These are phyloP conservation scores for Dryas alaskensis DNA, from an alignment of 306 rosid species.

Conservation along the genomic window DNA sequence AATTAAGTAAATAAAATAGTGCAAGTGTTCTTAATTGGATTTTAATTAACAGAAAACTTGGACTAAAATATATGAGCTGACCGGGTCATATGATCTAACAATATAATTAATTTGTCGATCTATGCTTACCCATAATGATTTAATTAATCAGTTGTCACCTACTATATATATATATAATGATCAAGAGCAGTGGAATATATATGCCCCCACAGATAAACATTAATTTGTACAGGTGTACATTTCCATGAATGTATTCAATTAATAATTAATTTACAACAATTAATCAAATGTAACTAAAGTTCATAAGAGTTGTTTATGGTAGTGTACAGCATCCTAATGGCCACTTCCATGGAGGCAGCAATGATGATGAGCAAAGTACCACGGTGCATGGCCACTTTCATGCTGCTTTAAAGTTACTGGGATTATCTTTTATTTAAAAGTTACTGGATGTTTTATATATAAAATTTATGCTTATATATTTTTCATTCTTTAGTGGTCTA, in stretches of 20 bases:
- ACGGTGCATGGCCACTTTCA: background rate
- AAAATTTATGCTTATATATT: background rate
- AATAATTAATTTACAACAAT: conserved; percentile 1
- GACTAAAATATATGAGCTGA: conserved; percentile 27
- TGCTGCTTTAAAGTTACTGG: background rate
- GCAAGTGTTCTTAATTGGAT: conserved; percentile 20
- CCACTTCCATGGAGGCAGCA: conserved; percentile 7
- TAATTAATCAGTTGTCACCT: conserved; percentile 35
- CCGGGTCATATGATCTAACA: conserved; percentile 17
- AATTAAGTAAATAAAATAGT: conserved; percentile 10
- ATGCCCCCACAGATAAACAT: conserved; percentile 20
- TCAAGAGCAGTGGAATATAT: conserved; percentile 24
- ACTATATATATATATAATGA: conserved; percentile 23
- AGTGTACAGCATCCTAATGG: conserved; percentile 11
- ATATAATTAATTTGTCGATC: conserved; percentile 3
- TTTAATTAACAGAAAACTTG: conserved; percentile 5
- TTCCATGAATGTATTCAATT: conserved; percentile 13
- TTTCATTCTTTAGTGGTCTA: background rate
- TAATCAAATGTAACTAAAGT: conserved; percentile 24
- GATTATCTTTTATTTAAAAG: background rate
- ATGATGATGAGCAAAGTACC: conserved; percentile 37
- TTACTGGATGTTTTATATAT: background rate
- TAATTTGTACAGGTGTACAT: background rate
- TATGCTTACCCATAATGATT: conserved; percentile 16
- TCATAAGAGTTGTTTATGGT: conserved; percentile 19